A percentile compares a stretch with the other conserved stretches of the same genome.
Conservation (phyloP, 1,139 yeast species). For the Trichomonascaceae sp. region DNA sequence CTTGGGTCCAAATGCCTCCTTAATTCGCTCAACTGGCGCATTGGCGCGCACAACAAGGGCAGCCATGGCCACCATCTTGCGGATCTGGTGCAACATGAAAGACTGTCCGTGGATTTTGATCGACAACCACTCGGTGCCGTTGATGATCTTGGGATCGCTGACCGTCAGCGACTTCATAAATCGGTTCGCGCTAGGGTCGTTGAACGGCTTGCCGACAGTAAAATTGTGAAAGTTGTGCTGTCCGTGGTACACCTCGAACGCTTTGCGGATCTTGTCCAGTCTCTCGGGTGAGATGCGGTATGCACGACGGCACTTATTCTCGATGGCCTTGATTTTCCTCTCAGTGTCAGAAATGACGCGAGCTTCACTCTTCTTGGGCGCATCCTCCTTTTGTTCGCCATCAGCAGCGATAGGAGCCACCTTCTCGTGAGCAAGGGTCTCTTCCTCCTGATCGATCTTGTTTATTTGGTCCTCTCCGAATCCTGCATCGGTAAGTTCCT, state of each 20-base stretch:
- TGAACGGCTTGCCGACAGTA: constrained; percentile 78
- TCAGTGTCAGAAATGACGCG: constrained; percentile 22
- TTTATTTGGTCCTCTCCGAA: constrained; percentile 24
- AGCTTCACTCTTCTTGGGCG: not conserved
- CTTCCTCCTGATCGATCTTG: constrained; percentile 25
- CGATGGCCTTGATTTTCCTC: constrained; percentile 49
- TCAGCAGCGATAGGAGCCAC: not conserved
- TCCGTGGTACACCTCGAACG: constrained; percentile 67
- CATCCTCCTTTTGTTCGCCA: constrained; percentile 9
- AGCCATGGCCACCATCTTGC: constrained; percentile 98
- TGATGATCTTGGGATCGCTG: constrained; percentile 84
- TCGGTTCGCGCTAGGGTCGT: constrained; percentile 74
- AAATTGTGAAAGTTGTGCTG: constrained; percentile 93
- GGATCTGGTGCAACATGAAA: constrained; percentile 94
- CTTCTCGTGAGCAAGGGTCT: constrained; percentile 2
- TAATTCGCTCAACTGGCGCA: constrained; percentile 61
- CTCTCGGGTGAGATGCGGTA: constrained; percentile 55
- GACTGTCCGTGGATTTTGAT: constrained; percentile 97
- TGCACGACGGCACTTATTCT: constrained; percentile 53
- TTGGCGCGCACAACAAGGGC: constrained; percentile 75
- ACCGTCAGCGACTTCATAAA: constrained; percentile 69
- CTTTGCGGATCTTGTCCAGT: constrained; percentile 47
- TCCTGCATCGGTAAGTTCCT: constrained; percentile 18
- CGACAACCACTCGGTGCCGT: constrained; percentile 92
- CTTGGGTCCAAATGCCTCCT: constrained; percentile 61